Base-by-base conservation (phyloP, 495 filamentous ascomycete genomes). In the Aspergillus avenaceus region DNA sequence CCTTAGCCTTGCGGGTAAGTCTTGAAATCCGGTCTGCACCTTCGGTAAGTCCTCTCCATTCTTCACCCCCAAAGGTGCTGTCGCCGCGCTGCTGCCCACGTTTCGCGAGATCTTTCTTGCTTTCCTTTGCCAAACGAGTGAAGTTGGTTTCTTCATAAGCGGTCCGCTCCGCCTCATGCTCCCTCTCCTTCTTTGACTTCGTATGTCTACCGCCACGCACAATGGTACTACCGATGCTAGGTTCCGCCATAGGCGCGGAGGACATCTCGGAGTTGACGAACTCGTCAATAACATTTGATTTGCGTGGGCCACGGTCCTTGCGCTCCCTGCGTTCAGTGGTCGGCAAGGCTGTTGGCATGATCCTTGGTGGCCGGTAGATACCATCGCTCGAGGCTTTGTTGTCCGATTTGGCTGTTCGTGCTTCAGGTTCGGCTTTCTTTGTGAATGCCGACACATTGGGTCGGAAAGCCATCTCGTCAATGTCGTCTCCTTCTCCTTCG, bases 101-200 rank as follows among this genome's bases (percentile, higher is more conserved):
- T 31, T 76, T 75, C 46, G 70, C 65, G 41, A 61, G 55, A 18
- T 92, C 86, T 73, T 88, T 89, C 78, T 91, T 92, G 64, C 83
- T 86, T 59, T 85, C 79, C 64, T 83, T 84, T 14, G 89, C 89
- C 59, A 97, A 73, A 45, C 91, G 80, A 18, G 90, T 80, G 60
- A 95, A 90, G 70, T 96, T 92, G 51, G 70, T 75, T 71, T 96
- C 91, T 72, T 96, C 91, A 65, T 93, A 96, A 22, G 82, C 77
- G 32, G 73, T 76, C 36, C 84, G 72, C 60, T 91, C 90, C 3
- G 76, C 74, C 67, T 96, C 91, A 26, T 78, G 79, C 38, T 78
- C 75, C 22, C 82, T 78, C 58, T 92, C 86, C 18, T 79, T 74
- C 19, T 80, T 77, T 2, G 84, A 84, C 74, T 90, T 89, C 49